phyloP scores from a whole-genome alignment of 495 filamentous ascomycete genomes.

The Lasiosphaeria miniovina region DNA sequence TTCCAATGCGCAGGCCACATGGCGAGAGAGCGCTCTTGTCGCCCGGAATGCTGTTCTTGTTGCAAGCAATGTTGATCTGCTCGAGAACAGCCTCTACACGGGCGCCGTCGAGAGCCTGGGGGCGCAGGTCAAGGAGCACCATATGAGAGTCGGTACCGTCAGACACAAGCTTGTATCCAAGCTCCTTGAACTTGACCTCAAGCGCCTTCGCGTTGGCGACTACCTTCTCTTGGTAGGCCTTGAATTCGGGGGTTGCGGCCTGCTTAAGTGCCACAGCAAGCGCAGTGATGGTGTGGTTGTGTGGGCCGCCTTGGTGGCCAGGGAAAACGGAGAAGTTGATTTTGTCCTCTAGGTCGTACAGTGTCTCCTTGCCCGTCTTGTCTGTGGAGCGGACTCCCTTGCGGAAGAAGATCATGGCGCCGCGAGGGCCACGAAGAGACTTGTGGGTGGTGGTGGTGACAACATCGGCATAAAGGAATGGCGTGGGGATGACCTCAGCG shows the following conservation, averaged over 20 bases:
- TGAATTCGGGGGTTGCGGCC: conserved; percentile 89
- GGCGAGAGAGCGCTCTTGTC: conserved; percentile 97
- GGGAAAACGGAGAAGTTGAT: conserved; percentile 99
- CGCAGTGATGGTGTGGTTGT: conserved; percentile 99
- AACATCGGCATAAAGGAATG: conserved; percentile 91
- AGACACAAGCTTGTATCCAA: conserved; percentile 89
- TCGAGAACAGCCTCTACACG: conserved; percentile 96
- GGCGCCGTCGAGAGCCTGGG: conserved; percentile 80
- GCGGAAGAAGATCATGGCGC: conserved; percentile 99
- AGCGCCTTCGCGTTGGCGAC: conserved; percentile 89
- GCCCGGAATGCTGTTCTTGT: conserved; percentile 98
- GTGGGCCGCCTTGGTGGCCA: conserved; percentile 97
- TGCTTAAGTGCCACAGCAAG: conserved; percentile 96
- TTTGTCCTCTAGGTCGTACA: conserved; percentile 91
- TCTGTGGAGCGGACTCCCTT: conserved; percentile 88
- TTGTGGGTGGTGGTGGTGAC: conserved; percentile 99
- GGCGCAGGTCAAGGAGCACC: conserved; percentile 88
- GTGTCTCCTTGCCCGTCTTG: conserved; percentile 84
- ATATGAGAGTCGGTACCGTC: conserved; percentile 98
- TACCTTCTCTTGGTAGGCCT: conserved; percentile 90
- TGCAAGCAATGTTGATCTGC: conserved; percentile 97
- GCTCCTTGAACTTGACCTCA: conserved; percentile 72
- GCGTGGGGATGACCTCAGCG: conserved; percentile 88
- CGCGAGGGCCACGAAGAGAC: conserved; percentile 95
- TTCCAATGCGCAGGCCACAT: conserved; percentile 90